Evolutionary conservation across 2,329 filamentous ascomycete species (phyloP).

Genomic region (Pseudocercospora musae): DNA sequence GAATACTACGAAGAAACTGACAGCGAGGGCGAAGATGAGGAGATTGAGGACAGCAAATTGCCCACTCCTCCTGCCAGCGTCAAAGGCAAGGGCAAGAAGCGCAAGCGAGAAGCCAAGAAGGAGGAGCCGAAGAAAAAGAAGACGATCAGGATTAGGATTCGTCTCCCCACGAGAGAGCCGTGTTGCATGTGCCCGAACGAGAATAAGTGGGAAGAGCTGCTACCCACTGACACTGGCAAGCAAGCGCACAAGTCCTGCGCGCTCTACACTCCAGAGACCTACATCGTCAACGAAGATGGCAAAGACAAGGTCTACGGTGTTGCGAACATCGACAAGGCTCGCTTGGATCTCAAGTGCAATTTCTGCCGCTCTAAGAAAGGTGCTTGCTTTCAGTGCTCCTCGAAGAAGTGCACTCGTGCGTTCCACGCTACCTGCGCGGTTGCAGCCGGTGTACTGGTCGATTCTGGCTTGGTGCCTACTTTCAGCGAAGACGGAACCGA

Average conservation of each 20-base stretch:
- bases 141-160: conserved; percentile 72
- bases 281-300: conserved; percentile 67
- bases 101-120: conserved; percentile 66
- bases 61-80: conserved; percentile 76
- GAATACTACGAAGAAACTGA: conserved; percentile 79
- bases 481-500: conserved; percentile 88
- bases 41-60: conserved; percentile 58
- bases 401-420: conserved; percentile 86
- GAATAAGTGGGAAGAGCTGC: conserved; percentile 73
- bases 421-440: conserved; percentile 96
- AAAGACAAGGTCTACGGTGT: conserved; percentile 74
- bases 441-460: conserved; percentile 85
- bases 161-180: conserved; percentile 68
- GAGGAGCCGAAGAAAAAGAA: conserved; percentile 62
- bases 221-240: conserved; percentile 82
- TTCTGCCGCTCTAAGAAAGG: conserved; percentile 92
- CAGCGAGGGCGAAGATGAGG: conserved; percentile 58
- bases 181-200: conserved; percentile 93
- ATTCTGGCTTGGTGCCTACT: conserved; percentile 79
- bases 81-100: conserved; percentile 56
- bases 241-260: conserved; percentile 87
- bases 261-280: conserved; percentile 87
- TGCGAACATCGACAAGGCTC: conserved; percentile 77
- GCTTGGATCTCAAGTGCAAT: conserved; percentile 87
- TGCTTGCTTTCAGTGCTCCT: conserved; percentile 95